Base-by-base conservation (phyloP, 2,329 filamentous ascomycete species). In the Bertia moriformis region DNA sequence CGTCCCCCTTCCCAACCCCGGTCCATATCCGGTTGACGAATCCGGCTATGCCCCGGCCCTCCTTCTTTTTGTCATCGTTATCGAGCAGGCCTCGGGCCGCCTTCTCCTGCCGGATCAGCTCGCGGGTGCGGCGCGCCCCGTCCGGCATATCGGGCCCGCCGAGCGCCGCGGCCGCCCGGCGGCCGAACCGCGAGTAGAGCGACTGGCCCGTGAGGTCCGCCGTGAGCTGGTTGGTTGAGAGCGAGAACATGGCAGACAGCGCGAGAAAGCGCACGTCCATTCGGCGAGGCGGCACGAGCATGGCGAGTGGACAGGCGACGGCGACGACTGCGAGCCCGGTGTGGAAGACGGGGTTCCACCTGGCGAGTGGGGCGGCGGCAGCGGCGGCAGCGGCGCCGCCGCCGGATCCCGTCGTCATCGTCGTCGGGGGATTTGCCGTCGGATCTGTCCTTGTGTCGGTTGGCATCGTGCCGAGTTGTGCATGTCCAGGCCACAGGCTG, bases 81-180 rank as follows among this genome's bases (percentile, higher is more conserved):
- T n/a, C n/a, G n/a, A n/a, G n/a, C n/a, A n/a, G n/a, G n/a, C n/a
- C n/a, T n/a, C 22, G 22, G 22, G 22, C 22, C 52, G 58, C 58
- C 40, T 48, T 43, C 49, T 71, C 68, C 42, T 65, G 63, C 39
- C 58, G 59, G 38, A 73, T 55, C 37, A 66, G 54, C 46, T 54
- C 54, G 53, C 65, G 65, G 17, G 61, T 69, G 48, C 58, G 57
- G 51, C 54, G 56, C 15, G 71, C 69, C 39, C 61, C 61, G 46
- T 80, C 75, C 32, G 71, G 73, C n/a, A n/a, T n/a, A 14, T 81
- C 70, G 39, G 68, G 63, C 37, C 61, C 65, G 43, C 63, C 62
- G 32, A 73, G 54, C 33, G 75, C 56, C 14, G 59, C 60, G 18
- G 49, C 49, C 45, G 63, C 48, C 40, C 68, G 65, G 44, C 48